Base-by-base conservation (phyloP, 345 rosid genomes). In the Turritis glabra region DNA sequence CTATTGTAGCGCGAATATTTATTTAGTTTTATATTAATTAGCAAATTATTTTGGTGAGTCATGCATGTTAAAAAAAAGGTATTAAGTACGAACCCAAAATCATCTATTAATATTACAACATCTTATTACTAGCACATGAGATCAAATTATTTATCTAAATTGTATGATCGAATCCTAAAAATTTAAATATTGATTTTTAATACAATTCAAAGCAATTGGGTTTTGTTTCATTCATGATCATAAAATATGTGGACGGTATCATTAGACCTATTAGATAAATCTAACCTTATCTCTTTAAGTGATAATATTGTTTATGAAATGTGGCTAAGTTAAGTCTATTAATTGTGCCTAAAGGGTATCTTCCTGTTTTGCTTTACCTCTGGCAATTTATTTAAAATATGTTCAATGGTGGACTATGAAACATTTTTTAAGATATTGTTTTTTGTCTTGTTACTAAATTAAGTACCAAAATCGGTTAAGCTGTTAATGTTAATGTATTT, bases 351-450 rank as follows among this genome's bases (percentile, higher is more conserved):
- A 67, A 67, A 52, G 38, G 72, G 61, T 67, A 67, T 67, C 51
- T 67, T 67, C 72, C 50, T 35, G 26, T 67, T 52, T 67, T 37
- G 72, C 37, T 67, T 67, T 52, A 67, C 72, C 61, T 67, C 72
- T 67, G 18, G 61, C 72, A 30, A 30, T 19, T 19, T 18, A 7
- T 47, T 30, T 12, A 6, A 21, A 65, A 19, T 19, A 21, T n/a
- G n/a, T 2, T 12, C 7, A 48, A 30, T 19, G 44, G 56, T 48
- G 54, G 58, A 66, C 46, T 32, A 50, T 48, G 32, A 48, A 65
- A 11, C 29, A 13, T 13, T 13, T 25, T 15, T 26, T n/a, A 26
- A 15, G 5, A 5, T 43, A 15, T 61, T 38, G 2, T 25, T 41
- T 15, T 54, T 27, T 50, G 54, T 54, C 30, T 23, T 32, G 3